Percentiles rank a stretch among this genome's conserved stretches.
Evolutionary conservation across 2,329 filamentous ascomycete species (phyloP).

Genomic region (Talaromyces sp.): DNA sequence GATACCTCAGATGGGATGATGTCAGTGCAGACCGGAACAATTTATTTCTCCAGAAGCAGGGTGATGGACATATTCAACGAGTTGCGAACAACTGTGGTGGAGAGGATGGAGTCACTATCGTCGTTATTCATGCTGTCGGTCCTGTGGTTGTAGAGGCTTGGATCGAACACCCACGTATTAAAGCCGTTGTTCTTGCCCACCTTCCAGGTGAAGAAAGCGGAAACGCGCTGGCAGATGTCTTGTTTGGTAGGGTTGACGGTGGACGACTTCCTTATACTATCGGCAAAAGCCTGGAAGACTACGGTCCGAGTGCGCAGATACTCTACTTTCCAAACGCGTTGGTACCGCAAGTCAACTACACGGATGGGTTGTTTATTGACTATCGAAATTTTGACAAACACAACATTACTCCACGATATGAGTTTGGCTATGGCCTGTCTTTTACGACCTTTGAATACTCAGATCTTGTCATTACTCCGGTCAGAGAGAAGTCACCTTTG

Average conservation of each 20-base stretch:
- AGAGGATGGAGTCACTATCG: constrained; percentile 66
- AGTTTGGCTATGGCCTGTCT: constrained; percentile 81
- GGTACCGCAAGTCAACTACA: constrained; percentile 77
- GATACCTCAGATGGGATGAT: constrained; percentile 61
- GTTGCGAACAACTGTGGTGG: constrained; percentile 66
- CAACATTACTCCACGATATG: constrained; percentile 70
- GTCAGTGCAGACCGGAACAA: constrained; percentile 77
- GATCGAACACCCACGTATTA: constrained; percentile 72
- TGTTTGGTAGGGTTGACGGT: constrained; percentile 74
- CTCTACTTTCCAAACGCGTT: constrained; percentile 67
- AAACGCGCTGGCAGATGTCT: constrained; percentile 71
- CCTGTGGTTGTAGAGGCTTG: constrained; percentile 77
- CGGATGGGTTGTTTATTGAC: constrained; percentile 80
- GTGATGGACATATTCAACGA: constrained; percentile 69
- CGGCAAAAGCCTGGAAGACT: constrained; percentile 69
- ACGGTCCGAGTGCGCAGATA: constrained; percentile 68
- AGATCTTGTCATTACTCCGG: constrained; percentile 48
- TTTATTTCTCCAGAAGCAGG: constrained; percentile 68
- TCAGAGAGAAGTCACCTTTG: constrained; percentile 50
- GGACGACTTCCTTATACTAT: constrained; percentile 89
- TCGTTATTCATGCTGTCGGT: constrained; percentile 82
- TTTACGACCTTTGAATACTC: constrained; percentile 71
- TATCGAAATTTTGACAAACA: constrained; percentile 84
- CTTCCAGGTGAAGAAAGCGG: constrained; percentile 85
- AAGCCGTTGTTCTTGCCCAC: constrained; percentile 77